A percentile compares a stretch with the other conserved stretches of the same genome.
Evolutionary conservation across 176 grass and related monocot genomes (phyloP).

Genomic region (Aegilops speltoides): DNA sequence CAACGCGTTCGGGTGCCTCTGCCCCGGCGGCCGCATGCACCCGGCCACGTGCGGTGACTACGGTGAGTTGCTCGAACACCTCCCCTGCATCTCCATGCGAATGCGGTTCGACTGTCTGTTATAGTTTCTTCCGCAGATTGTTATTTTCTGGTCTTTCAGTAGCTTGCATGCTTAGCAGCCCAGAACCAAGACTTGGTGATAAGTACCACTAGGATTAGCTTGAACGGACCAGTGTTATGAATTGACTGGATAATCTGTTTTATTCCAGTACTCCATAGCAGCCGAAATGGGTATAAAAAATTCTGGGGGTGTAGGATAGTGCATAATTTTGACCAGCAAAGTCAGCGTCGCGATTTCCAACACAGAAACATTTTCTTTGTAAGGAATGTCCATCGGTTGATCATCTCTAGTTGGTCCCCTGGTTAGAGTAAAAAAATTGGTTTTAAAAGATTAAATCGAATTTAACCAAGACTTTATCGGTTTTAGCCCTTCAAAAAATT

Average conservation of each 20-base stretch:
- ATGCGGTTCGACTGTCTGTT: not conserved
- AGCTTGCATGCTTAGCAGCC: not conserved
- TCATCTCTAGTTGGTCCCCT: too few species aligned
- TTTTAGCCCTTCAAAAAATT: too few species aligned
- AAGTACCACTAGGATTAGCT: not conserved
- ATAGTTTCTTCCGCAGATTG: not conserved
- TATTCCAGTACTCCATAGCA: not conserved
- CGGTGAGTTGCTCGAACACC: constrained; percentile 22
- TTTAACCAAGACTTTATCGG: too few species aligned
- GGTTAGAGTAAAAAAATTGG: too few species aligned
- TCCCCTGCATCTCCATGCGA: not conserved
- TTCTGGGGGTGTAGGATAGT: not conserved
- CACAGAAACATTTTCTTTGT: not conserved
- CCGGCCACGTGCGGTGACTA: constrained; percentile 37
- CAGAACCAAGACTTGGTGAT: not conserved
- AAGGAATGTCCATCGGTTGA: too few species aligned
- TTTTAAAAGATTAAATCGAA: too few species aligned
- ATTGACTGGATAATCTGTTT: not conserved
- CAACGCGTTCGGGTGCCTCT: constrained; percentile 29
- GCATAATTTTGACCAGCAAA: not conserved
- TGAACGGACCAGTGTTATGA: not conserved
- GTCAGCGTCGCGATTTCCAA: not conserved
- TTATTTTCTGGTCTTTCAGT: not conserved
- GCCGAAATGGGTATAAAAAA: not conserved
- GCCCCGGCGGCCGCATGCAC: constrained; percentile 10